A percentile compares a stretch with the other conserved stretches of the same genome.
Evolutionary conservation across 2,329 filamentous ascomycete species (phyloP).

Genomic region (Thielaviopsis populi): DNA sequence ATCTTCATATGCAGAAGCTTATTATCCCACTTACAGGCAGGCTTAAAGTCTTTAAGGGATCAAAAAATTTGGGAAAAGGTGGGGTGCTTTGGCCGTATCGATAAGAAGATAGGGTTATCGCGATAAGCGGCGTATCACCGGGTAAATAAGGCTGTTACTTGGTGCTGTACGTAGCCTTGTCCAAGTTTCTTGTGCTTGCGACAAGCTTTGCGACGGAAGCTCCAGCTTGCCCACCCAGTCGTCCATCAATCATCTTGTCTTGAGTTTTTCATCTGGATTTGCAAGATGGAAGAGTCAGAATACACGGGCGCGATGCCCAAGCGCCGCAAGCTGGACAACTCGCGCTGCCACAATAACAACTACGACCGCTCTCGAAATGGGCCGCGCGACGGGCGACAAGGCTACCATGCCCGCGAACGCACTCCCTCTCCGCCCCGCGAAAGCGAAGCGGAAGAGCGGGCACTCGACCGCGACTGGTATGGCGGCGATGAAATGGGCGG

Average conservation of each 20-base stretch:
- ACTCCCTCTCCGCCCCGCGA: constrained; percentile 12
- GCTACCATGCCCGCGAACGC: constrained; percentile 33
- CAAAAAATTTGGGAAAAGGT: constrained; percentile 15
- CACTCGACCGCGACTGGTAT: constrained; percentile 86
- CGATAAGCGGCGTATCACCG: not conserved
- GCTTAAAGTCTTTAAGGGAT: not conserved
- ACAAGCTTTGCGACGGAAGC: not conserved
- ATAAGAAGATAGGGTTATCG: constrained; percentile 10
- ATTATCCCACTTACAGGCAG: constrained; percentile 12
- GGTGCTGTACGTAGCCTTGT: constrained; percentile 7
- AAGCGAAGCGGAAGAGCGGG: constrained; percentile 52
- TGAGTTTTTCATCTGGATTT: not conserved
- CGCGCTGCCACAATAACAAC: constrained; percentile 17
- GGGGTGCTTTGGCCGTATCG: constrained; percentile 10
- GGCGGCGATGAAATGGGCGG: constrained; percentile 67
- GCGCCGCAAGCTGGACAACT: constrained; percentile 26
- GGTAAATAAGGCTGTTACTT: constrained; percentile 7
- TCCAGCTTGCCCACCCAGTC: not conserved
- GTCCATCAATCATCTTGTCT: not conserved
- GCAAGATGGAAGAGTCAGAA: constrained; percentile 19
- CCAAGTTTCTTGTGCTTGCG: not conserved
- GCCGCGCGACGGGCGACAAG: not conserved
- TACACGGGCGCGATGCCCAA: constrained; percentile 28
- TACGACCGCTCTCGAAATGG: not conserved
- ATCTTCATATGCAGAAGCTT: not conserved